Base-by-base conservation (phyloP, 2,329 filamentous ascomycete genomes). In the Fusarium sp. region DNA sequence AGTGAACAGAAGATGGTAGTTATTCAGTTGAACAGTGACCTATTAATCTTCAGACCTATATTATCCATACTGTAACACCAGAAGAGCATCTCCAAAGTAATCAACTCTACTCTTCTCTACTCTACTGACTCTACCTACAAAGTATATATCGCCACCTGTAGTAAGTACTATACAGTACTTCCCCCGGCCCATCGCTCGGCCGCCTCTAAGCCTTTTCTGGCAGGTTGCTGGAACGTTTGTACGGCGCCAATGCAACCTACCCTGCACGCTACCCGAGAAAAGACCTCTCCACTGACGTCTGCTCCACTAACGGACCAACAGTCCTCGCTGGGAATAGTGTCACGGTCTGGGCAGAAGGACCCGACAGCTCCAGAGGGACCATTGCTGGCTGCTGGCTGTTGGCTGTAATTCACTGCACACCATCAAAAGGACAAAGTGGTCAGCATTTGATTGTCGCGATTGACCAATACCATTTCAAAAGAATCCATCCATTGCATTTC, bases 221-320 rank as follows among this genome's bases (percentile, higher is more conserved):
- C 69, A 73, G 71, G 71, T 72, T 72, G 62, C 69, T 69, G 71
- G 70, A 73, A 73, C 71, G 65, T 73, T 64, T 70, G 58, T 39
- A 55, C 34, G 38, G 56, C 19, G 51, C 61, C 51, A 63, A 63
- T 63, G 50, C 60, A 48, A 40, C 40, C 54, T 64, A 66, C 30
- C 34, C 46, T 47, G 12, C 45, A 28, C 45, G 45, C 15, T 28
- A 47, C 59, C 60, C 62, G 62, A 23, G 26, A 28, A 28, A n/a
- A 34, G 17, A 19, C 19, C 39, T 28, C 56, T 55, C 58, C 56
- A 62, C 56, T 62, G 56, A 62, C 58, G 42, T 62, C 28, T 45
- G 39, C 67, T 38, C 59, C 63, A 67, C 64, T 45, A 24, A 52
- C 65, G 65, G 65, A 68, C 38, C 34, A 50, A 19, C 11, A 19